These are phyloP conservation scores for Heliosperma pusillum DNA, from an alignment of 148 eudicot genomes.

Conservation along the genomic window DNA sequence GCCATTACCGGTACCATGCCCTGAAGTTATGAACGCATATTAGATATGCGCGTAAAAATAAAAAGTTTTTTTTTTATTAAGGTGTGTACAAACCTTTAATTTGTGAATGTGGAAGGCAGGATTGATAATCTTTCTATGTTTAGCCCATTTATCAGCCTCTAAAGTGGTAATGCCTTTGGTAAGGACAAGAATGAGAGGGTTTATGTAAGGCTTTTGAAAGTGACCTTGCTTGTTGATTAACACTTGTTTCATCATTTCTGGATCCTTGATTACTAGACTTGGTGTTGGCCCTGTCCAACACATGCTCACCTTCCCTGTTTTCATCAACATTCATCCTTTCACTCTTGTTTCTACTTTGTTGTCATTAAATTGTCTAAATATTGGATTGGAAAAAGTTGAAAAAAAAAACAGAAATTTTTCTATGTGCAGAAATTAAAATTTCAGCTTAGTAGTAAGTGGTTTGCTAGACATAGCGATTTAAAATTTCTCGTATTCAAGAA, in stretches of 20 bases:
- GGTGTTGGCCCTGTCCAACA: slow-evolving; percentile 46
- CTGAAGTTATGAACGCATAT: not conserved
- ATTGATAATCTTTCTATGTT: slow-evolving; percentile 28
- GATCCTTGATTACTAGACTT: slow-evolving; percentile 34
- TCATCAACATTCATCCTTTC: no score
- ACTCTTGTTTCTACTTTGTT: no score
- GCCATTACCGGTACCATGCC: slow-evolving; percentile 27
- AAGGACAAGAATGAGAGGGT: slow-evolving; percentile 15
- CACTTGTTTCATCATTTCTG: slow-evolving; percentile 45
- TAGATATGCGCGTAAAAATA: not conserved
- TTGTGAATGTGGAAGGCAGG: slow-evolving; percentile 28
- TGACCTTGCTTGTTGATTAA: slow-evolving; percentile 40
- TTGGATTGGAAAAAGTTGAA: no score
- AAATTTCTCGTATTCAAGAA: no score
- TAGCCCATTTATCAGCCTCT: slow-evolving; percentile 28
- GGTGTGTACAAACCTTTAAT: slow-evolving; percentile 16
- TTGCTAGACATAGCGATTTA: no score
- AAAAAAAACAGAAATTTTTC: no score
- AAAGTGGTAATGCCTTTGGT: slow-evolving; percentile 28
- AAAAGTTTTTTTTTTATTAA: not conserved
- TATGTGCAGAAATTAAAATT: no score
- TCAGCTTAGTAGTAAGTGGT: no score
- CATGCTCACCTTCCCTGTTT: slow-evolving; percentile 34
- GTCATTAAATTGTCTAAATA: no score
- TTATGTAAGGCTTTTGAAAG: slow-evolving; percentile 26